phyloP scores from a whole-genome alignment of 495 filamentous ascomycete genomes.

The Penicillium atrosanguineum region DNA sequence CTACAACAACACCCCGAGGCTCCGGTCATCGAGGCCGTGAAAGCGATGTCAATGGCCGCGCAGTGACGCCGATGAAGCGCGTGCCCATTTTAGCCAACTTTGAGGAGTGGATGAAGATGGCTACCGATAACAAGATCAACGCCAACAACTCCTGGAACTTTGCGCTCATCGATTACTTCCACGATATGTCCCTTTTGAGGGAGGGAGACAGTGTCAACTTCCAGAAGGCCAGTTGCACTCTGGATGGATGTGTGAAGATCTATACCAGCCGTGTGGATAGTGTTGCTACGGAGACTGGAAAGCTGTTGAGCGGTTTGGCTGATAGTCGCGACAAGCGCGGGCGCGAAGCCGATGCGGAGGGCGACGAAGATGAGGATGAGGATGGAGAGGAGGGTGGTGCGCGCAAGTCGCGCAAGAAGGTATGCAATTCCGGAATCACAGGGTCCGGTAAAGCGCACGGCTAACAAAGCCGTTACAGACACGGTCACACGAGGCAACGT shows the following conservation, averaged over 20 bases:
- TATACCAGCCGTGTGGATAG: constrained; percentile 98
- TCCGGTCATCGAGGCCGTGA: constrained; percentile 52
- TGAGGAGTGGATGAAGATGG: constrained; percentile 99
- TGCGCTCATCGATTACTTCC: constrained; percentile 98
- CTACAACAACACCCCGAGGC: constrained; percentile 59
- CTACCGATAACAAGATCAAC: constrained; percentile 99
- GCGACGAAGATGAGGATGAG: constrained; percentile 68
- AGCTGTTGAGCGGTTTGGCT: constrained; percentile 89
- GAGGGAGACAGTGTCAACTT: constrained; percentile 98
- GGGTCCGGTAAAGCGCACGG: neutral
- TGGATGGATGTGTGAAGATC: constrained; percentile 99
- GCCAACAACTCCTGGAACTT: constrained; percentile 99
- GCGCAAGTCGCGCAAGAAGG: constrained; percentile 76
- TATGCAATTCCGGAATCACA: constrained; percentile 18
- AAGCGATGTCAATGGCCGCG: constrained; percentile 62
- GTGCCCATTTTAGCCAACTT: constrained; percentile 96
- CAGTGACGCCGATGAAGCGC: constrained; percentile 93
- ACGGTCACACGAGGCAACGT: constrained; percentile 85
- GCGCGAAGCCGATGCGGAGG: constrained; percentile 61
- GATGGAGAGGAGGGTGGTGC: constrained; percentile 76
- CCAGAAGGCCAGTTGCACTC: constrained; percentile 95
- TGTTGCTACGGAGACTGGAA: constrained; percentile 95
- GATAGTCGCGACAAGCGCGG: constrained; percentile 83
- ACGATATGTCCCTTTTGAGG: constrained; percentile 96
- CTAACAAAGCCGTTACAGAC: constrained; percentile 42